Base-by-base conservation (phyloP, 2,329 filamentous ascomycete genomes). In the Emmonsiellopsis sp. region DNA sequence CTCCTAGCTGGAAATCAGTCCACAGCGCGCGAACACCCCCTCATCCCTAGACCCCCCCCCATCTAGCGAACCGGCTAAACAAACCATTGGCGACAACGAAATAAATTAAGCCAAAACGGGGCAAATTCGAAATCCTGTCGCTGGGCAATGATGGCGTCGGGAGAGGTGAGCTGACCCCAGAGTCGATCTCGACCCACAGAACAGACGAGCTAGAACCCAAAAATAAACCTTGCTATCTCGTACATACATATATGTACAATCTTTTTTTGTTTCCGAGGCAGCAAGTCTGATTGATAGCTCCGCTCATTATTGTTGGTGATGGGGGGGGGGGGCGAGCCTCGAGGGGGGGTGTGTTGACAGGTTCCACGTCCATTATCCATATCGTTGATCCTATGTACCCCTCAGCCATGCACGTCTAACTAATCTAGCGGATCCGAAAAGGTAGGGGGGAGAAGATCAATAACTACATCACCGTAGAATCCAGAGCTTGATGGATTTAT, bases 131-230 rank as follows among this genome's bases (percentile, higher is more conserved):
- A n/a, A 38, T 26, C n/a, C 16, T n/a, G 11, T 40, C 35, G 20
- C 30, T 15, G 13, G 13, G 34, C n/a, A 26, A 7, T 31, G 47
- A 49, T 49, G 47, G 47, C 47, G 47, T 49, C 31, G 47, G 35
- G n/a, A 13, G 7, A 6, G 13, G 11, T 49, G 30, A 52, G 50
- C 50, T 52, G 50, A 52, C 50, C 42, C 32, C 20, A 38, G 50
- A 52, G 50, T 30, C 41, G 50, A 52, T 52, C 50, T 10, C 3
- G 15, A 37, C 42, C 26, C 26, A 30, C 46, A 13, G 50, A 40
- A 30, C 46, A 13, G 50, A 40, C 16, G 31, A 52, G 50, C 50
- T 51, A 44, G n/a, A 51, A 35, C 45, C 45, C 9, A 48, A 48
- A 16, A 48, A 26, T 26, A 26, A 26, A 26, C 20, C 20, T 26